Evolutionary conservation across 2,329 filamentous ascomycete species (phyloP), one percentile per base, ranked within the genome.

Genomic region (Cyphellophora attinorum): DNA sequence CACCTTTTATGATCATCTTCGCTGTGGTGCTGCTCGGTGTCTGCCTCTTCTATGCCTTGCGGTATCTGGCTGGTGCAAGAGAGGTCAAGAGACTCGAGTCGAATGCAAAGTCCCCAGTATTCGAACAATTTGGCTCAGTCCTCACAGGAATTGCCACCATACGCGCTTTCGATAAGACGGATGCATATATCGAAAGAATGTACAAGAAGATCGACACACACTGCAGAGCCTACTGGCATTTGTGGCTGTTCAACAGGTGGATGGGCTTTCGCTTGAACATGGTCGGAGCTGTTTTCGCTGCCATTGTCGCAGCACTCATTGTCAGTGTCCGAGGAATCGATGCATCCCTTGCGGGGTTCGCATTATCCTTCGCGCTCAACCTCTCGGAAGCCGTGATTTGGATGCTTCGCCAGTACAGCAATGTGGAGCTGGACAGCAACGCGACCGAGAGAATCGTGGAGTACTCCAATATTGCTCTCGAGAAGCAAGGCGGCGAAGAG

Each of bases 61-160:
- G 62, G 21, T 91, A 83, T 50, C 66, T 91, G 5, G 60, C 70
- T n/a, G 81, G 72, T 1, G 81, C 82, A 0, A 68, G 84, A 25
- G 81, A 85, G 19, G 68, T 81, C 41, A 89, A 88, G 59, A 70
- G 84, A 4, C 68, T 89, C 1, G 83, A 89, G 55, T 84, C 78
- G 44, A 84, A 72, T 3, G 72, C 76, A 36, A 88, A 85, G 56
- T 83, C 78, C 0, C 84, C 84, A 0, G 76, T 89, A 1, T 88
- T 85, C 47, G 83, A 89, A 53, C 76, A 84, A 42, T 88, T 89
- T 48, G 79, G 78, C 8, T 76, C 80, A 1, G 74, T 80, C 0
- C 68, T 89, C 6, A 70, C 73, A 0, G 84, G 84, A 4, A 73
- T 91, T 12, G 67, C 74, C 2, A 88, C 83, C 0, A 84, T 91